phyloP scores from a whole-genome alignment of 352 stramenopile species.

The Globisporangium iwayamae region DNA sequence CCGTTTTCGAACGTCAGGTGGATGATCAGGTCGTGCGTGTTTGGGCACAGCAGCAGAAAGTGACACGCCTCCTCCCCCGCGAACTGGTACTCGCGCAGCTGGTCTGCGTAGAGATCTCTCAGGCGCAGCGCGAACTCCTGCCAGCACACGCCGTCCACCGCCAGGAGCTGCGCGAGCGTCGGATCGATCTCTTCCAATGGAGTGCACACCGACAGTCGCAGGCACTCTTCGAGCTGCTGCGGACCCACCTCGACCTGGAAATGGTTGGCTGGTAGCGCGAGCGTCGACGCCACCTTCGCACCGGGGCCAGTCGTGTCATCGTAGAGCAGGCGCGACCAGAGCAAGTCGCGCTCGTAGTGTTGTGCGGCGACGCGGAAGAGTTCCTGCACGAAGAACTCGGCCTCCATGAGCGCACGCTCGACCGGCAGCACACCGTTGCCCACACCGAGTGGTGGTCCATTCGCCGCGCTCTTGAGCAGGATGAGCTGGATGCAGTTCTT shows the following conservation, averaged over 20 bases:
- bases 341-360: slow-evolving; percentile 83
- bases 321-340: slow-evolving; percentile 83
- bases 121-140: slow-evolving; percentile 71
- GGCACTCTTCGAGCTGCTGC: slow-evolving; percentile 82
- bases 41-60: slow-evolving; percentile 73
- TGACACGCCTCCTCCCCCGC: slow-evolving; percentile 68
- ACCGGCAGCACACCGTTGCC: slow-evolving; percentile 49
- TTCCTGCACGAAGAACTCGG: slow-evolving; percentile 73
- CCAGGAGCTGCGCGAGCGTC: slow-evolving; percentile 59
- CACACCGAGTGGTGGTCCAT: slow-evolving; percentile 29
- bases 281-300: slow-evolving; percentile 44
- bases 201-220: slow-evolving; percentile 78
- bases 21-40: slow-evolving; percentile 86
- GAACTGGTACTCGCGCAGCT: slow-evolving; percentile 87
- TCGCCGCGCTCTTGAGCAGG: slow-evolving; percentile 49
- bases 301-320: slow-evolving; percentile 50
- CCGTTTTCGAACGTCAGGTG: slow-evolving; percentile 67
- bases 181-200: slow-evolving; percentile 76
- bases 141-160: slow-evolving; percentile 69
- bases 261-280: slow-evolving; percentile 50
- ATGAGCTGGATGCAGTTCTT: slow-evolving; percentile 72
- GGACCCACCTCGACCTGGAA: slow-evolving; percentile 74
- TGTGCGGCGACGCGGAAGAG: slow-evolving; percentile 72
- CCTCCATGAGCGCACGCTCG: slow-evolving; percentile 69
- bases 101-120: slow-evolving; percentile 71